Evolutionary conservation across 345 rosid genomes (phyloP).

Genomic region (Camelina sativa): DNA sequence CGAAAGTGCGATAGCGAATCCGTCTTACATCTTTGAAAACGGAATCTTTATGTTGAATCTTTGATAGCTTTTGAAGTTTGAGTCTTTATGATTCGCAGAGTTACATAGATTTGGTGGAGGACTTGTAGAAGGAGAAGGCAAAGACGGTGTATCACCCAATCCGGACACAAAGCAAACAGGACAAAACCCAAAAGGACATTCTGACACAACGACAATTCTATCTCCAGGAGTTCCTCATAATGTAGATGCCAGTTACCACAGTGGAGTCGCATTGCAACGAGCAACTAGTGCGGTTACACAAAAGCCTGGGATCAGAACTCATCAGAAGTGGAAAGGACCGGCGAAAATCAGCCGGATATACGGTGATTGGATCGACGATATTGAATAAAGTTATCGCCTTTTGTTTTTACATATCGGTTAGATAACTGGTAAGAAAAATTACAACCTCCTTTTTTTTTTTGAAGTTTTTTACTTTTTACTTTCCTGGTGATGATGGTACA

Average conservation of each 20-base stretch:
- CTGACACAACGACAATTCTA: conserved; percentile 55
- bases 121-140: conserved; percentile 62
- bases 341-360: conserved; percentile 95
- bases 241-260: conserved; percentile 55
- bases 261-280: conserved; percentile 79
- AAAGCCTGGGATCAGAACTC: conserved; percentile 82
- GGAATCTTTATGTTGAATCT: background rate
- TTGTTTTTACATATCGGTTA: background rate
- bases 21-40: background rate
- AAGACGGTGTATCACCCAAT: conserved; percentile 58
- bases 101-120: conserved; percentile 91
- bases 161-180: conserved; percentile 69
- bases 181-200: conserved; percentile 55
- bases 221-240: conserved; percentile 57
- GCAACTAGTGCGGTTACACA: conserved; percentile 65
- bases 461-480: background rate
- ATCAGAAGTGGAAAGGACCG: conserved; percentile 97
- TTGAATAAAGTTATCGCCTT: conserved; percentile 53
- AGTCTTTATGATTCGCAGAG: conserved; percentile 54
- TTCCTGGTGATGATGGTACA: conserved; percentile 37
- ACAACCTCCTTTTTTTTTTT: conserved; percentile 3
- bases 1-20: background rate
- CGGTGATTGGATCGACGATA: conserved; percentile 97
- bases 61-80: conserved; percentile 3
- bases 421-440: conserved; percentile 12